phyloP scores from a whole-genome alignment of 495 filamentous ascomycete genomes.

The Podospora conica region DNA sequence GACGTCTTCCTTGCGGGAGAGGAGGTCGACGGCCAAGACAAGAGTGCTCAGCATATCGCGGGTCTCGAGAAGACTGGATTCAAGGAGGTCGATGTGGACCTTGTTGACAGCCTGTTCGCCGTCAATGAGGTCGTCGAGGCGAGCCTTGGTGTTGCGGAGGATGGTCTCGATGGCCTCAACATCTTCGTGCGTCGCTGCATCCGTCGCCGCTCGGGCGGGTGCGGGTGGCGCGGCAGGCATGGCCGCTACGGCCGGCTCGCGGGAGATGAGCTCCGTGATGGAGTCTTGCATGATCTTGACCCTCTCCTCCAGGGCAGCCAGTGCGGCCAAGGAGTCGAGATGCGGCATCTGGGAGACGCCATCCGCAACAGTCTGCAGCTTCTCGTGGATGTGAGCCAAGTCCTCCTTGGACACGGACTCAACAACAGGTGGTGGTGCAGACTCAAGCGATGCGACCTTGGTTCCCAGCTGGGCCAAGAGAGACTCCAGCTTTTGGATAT shows the following conservation, averaged over 20 bases:
- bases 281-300: conserved; percentile 33
- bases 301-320: conserved; percentile 20
- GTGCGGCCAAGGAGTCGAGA: conserved; percentile 23
- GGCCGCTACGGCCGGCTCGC: conserved; percentile 14
- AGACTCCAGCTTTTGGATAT: conserved; percentile 76
- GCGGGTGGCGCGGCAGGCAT: not conserved
- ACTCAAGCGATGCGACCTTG: conserved; percentile 77
- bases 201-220: conserved; percentile 26
- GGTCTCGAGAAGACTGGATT: conserved; percentile 62
- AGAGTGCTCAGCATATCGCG: conserved; percentile 62
- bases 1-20: conserved; percentile 71
- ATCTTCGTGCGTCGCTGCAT: conserved; percentile 60
- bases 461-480: conserved; percentile 74
- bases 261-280: conserved; percentile 24
- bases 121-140: conserved; percentile 69
- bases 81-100: conserved; percentile 69
- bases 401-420: conserved; percentile 41
- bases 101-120: conserved; percentile 58
- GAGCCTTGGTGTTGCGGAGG: conserved; percentile 74
- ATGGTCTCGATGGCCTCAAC: conserved; percentile 84
- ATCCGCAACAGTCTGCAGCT: conserved; percentile 45
- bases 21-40: conserved; percentile 50
- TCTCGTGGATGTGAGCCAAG: conserved; percentile 33
- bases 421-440: conserved; percentile 41
- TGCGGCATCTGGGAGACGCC: conserved; percentile 56